Evolutionary conservation across 805 yeast genomes (phyloP).

Genomic region (Torulaspora indica): DNA sequence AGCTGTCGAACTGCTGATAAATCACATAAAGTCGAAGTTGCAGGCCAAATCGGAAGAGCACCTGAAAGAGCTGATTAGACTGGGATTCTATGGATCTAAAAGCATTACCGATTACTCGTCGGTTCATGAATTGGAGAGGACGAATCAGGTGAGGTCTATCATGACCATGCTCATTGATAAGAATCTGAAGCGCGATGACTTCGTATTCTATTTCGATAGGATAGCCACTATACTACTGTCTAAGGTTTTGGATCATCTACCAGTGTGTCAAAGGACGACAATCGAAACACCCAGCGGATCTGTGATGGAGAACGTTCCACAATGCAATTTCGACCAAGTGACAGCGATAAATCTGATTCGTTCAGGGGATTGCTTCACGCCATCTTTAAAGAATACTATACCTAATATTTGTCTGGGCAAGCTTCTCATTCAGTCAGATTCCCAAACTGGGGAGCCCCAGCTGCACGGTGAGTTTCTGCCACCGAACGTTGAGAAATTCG

Average conservation of each 20-base stretch:
- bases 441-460: slow-evolving; percentile 90
- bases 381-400: slow-evolving; percentile 65
- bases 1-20: slow-evolving; percentile 75
- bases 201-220: slow-evolving; percentile 81
- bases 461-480: slow-evolving; percentile 81
- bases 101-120: slow-evolving; percentile 19
- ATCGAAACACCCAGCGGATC: slow-evolving; percentile 44
- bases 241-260: slow-evolving; percentile 54
- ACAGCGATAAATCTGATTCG: slow-evolving; percentile 77
- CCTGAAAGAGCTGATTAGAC: slow-evolving; percentile 52
- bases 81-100: slow-evolving; percentile 34
- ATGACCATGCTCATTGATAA: slow-evolving; percentile 62
- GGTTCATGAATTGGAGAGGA: slow-evolving; percentile 36
- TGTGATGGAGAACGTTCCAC: slow-evolving; percentile 25
- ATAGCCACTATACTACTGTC: slow-evolving; percentile 68
- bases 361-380: slow-evolving; percentile 90
- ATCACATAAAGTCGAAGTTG: slow-evolving; percentile 72
- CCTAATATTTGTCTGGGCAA: slow-evolving; percentile 82
- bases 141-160: slow-evolving; percentile 68
- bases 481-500: slow-evolving; percentile 23
- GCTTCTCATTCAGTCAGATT: slow-evolving; percentile 79
- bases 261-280: slow-evolving; percentile 37
- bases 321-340: slow-evolving; percentile 42
- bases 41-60: slow-evolving; percentile 62
- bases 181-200: slow-evolving; percentile 61